A percentile compares a stretch with the other conserved stretches of the same genome.
Conservation (phyloP, 2,329 filamentous ascomycete species). For the Aspergillus ochraceoroseus region DNA sequence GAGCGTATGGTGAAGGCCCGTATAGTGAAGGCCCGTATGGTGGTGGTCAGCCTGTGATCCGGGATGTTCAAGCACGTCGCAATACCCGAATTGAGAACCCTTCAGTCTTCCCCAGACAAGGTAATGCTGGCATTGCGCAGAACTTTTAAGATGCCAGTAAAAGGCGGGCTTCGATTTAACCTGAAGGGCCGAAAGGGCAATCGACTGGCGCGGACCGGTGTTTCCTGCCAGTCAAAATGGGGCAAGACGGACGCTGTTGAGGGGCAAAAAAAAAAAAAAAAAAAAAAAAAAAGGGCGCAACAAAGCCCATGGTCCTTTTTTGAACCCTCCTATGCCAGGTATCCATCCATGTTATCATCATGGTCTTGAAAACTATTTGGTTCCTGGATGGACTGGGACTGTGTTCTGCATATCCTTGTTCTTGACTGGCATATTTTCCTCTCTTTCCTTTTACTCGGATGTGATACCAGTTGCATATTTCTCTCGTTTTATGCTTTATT, state of each 20-base stretch:
- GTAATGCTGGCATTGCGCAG: constrained; percentile 87
- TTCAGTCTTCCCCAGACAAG: constrained; percentile 81
- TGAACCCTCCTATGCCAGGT: not conserved
- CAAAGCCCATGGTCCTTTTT: too few species aligned
- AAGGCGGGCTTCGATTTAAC: constrained; percentile 1
- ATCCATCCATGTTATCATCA: too few species aligned
- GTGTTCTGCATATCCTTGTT: not conserved
- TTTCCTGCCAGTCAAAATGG: too few species aligned
- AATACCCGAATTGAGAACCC: constrained; percentile 95
- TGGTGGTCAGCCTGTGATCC: constrained; percentile 69
- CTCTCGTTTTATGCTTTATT: too few species aligned
- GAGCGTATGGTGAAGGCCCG: constrained; percentile 53
- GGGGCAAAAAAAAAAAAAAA: too few species aligned
- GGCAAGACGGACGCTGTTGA: too few species aligned
- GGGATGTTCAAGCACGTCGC: constrained; percentile 83
- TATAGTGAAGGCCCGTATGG: constrained; percentile 54
- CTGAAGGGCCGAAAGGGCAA: too few species aligned
- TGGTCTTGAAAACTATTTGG: too few species aligned
- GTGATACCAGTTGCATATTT: constrained; percentile 8
- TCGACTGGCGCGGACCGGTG: too few species aligned
- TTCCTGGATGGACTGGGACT: too few species aligned
- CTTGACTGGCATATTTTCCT: not conserved
- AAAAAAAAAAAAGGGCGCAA: too few species aligned
- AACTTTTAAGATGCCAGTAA: constrained; percentile 64
- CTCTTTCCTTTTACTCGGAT: not conserved